Conservation (phyloP, 2,329 filamentous ascomycete genomes). For the Blastomyces emzantsi region DNA sequence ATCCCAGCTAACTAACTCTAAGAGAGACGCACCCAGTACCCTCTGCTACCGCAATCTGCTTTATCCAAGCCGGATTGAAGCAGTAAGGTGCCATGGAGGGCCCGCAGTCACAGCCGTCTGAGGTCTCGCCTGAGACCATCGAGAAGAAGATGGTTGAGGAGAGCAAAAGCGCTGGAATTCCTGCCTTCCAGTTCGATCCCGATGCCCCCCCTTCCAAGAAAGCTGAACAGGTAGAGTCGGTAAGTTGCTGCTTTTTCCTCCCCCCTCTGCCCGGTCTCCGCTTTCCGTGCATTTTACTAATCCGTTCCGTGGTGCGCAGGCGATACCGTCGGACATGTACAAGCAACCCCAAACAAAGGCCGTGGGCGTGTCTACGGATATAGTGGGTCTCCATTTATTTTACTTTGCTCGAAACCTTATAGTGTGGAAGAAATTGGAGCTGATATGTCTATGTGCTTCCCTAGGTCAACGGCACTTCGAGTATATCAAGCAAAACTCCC, state of each 20-base stretch:
- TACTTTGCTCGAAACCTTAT: neutral
- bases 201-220: slow-evolving; percentile 78
- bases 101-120: slow-evolving; percentile 55
- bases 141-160: slow-evolving; percentile 67
- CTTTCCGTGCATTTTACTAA: slow-evolving; percentile 1
- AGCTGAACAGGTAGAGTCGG: slow-evolving; percentile 64
- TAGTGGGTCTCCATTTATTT: slow-evolving; percentile 35
- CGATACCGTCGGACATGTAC: slow-evolving; percentile 44
- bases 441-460: slow-evolving; percentile 8
- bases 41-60: slow-evolving; percentile 3
- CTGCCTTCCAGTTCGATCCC: slow-evolving; percentile 80
- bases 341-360: slow-evolving; percentile 37
- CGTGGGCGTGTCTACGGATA: slow-evolving; percentile 61
- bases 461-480: slow-evolving; percentile 56
- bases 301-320: slow-evolving; percentile 8
- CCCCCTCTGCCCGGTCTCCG: slow-evolving; percentile 3
- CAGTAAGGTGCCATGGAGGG: slow-evolving; percentile 71
- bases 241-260: slow-evolving; percentile 40
- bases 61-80: slow-evolving; percentile 57
- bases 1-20: neutral
- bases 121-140: slow-evolving; percentile 59
- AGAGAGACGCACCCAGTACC: slow-evolving; percentile 10
- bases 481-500: slow-evolving; percentile 64
- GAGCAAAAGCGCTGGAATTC: slow-evolving; percentile 66
- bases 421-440: slow-evolving; percentile 1